A percentile compares a stretch with the other conserved stretches of the same genome.
These are phyloP conservation scores for Mucor circinelloides DNA, from an alignment of 371 early-diverging fungal genomes.

Conservation along the genomic window DNA sequence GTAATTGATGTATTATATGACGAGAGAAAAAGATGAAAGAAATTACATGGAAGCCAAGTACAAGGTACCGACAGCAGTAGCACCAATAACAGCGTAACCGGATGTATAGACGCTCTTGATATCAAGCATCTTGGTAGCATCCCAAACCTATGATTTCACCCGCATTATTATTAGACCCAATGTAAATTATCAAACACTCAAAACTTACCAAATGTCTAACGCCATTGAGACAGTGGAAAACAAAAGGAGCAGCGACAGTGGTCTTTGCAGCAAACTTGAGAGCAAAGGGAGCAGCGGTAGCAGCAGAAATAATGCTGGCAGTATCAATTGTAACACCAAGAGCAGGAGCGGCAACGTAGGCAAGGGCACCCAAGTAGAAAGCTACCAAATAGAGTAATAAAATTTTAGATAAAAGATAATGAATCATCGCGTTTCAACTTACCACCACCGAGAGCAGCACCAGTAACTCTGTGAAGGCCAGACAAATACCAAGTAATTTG, in stretches of 20 bases:
- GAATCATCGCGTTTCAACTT: slow-evolving; percentile 28
- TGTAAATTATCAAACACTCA: neutral
- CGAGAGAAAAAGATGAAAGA: neutral
- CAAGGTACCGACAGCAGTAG: slow-evolving; percentile 60
- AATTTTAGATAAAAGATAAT: neutral
- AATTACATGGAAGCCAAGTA: slow-evolving; percentile 61
- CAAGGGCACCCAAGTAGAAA: slow-evolving; percentile 71
- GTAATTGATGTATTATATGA: neutral
- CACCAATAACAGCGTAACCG: slow-evolving; percentile 80
- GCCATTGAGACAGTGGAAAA: slow-evolving; percentile 88
- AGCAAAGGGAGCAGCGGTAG: slow-evolving; percentile 49
- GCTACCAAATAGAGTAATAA: slow-evolving; percentile 34
- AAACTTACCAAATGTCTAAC: slow-evolving; percentile 79
- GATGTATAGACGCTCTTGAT: slow-evolving; percentile 81
- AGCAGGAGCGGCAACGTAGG: slow-evolving; percentile 61
- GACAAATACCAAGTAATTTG: slow-evolving; percentile 88
- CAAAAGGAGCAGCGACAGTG: slow-evolving; percentile 71
- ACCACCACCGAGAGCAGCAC: slow-evolving; percentile 76
- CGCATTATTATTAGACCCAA: neutral
- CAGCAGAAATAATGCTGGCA: slow-evolving; percentile 59
- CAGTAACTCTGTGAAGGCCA: slow-evolving; percentile 78
- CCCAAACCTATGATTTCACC: slow-evolving; percentile 71
- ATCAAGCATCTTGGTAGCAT: slow-evolving; percentile 67
- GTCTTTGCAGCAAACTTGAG: slow-evolving; percentile 46
- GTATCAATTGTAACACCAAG: slow-evolving; percentile 64